Base-by-base conservation (phyloP, 305 asterid genomes). In the Petunia hybrid region DNA sequence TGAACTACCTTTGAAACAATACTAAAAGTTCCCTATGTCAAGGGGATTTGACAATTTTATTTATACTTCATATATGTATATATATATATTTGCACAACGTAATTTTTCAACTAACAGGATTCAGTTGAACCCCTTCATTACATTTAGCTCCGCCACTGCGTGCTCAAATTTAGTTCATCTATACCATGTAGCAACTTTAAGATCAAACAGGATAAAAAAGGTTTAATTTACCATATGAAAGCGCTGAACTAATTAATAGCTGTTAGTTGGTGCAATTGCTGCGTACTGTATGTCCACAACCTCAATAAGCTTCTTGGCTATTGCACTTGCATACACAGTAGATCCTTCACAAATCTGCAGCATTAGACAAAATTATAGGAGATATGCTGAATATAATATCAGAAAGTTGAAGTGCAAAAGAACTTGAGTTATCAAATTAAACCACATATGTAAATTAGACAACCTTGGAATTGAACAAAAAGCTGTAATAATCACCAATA, bases 321-420 rank as follows among this genome's bases (percentile, higher is more conserved):
- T 84, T 65, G 98, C 97, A 84, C 98, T 94, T 3, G 98, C 97
- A 83, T 94, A 91, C 66, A 96, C 97, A 5, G 91, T 90, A 3
- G 97, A 92, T 7, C 97, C 98, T 89, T 96, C 97, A 83, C 89
- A 88, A 82, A 96, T 94, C 99, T 95, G 91, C 89, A 85, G 56
- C 3, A 46, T 71, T 48, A 6, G 62, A 71, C 22, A 2, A 46
- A 39, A n/a, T 35, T 3, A 48, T 43, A 5, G 46, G 35, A n/a
- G 43, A 39, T 5, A 13, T 36, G 8, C 1, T 51, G 46, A 60
- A 65, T 35, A 13, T 48, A 64, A 40, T 8, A 41, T 31, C 2
- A 55, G 36, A 66, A 70, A 14, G 8, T 55, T 40, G 5, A 31
- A 22, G 6, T 38, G 46, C n/a, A 12, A 63, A 55, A 80, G 40